phyloP scores from a whole-genome alignment of 768 basidiomycete species.

The Lactifluus subvellereus region DNA sequence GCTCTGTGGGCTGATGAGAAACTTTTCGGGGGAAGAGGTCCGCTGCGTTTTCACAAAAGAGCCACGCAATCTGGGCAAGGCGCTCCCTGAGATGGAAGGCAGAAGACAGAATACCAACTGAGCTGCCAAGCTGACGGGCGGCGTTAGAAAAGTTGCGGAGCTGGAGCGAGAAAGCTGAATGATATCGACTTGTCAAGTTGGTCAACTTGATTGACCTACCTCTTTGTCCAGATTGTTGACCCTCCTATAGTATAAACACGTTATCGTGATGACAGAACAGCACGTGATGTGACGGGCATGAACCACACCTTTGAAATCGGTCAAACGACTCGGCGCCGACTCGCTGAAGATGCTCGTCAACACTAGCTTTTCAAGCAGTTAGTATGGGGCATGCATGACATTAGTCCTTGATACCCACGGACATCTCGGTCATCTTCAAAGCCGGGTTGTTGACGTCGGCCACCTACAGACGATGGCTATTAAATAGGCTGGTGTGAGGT shows the following conservation, averaged over 20 bases:
- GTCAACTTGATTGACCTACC: constrained; percentile 31
- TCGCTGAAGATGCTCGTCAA: constrained; percentile 65
- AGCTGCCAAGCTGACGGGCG: constrained; percentile 69
- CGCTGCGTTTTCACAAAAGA: constrained; percentile 72
- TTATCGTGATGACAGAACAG: neutral
- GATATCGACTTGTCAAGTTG: neutral
- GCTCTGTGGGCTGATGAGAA: constrained; percentile 37
- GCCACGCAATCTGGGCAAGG: constrained; percentile 58
- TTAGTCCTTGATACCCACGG: constrained; percentile 42
- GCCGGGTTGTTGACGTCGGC: constrained; percentile 36
- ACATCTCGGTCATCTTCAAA: constrained; percentile 62
- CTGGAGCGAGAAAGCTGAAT: constrained; percentile 33
- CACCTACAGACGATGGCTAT: neutral
- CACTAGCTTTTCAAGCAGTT: constrained; percentile 40
- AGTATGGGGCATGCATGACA: neutral
- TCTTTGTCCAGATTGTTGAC: constrained; percentile 62
- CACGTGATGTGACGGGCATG: neutral
- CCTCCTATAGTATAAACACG: constrained; percentile 35
- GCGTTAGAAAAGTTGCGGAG: constrained; percentile 73
- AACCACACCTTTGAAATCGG: constrained; percentile 51
- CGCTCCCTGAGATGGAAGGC: constrained; percentile 66
- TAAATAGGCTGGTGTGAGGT: neutral
- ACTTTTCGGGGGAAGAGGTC: constrained; percentile 71
- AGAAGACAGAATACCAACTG: constrained; percentile 70
- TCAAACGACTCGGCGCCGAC: constrained; percentile 61